A percentile compares a stretch with the other conserved stretches of the same genome.
Conservation (phyloP, 129 eudicot species). For the Arctium minus region DNA sequence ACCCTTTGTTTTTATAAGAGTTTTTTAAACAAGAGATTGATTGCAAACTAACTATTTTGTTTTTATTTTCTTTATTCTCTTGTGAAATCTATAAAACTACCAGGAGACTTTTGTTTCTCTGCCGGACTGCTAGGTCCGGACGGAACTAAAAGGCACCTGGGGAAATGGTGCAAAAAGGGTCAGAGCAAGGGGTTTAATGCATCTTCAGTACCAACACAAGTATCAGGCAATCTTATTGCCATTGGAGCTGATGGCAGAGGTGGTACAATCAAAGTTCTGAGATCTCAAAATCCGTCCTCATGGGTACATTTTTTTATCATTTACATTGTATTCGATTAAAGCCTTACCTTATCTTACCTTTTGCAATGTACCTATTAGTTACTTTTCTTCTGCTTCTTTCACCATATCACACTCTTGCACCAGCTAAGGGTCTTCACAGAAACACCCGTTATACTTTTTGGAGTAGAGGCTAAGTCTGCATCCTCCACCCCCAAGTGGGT, state of each 20-base stretch:
- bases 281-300: slow-evolving; percentile 43
- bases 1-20: background rate
- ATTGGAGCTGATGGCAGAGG: slow-evolving; percentile 96
- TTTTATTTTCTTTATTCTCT: background rate
- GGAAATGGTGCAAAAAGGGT: slow-evolving; percentile 84
- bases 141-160: slow-evolving; percentile 74
- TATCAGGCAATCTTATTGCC: slow-evolving; percentile 61
- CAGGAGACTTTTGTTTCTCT: slow-evolving; percentile 59
- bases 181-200: slow-evolving; percentile 28
- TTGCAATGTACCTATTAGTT: background rate
- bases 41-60: background rate
- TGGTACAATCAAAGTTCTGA: slow-evolving; percentile 63
- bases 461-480: no score
- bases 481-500: no score
- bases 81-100: slow-evolving; percentile 7
- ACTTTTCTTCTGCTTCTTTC: background rate
- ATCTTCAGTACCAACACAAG: slow-evolving; percentile 24
- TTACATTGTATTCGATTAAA: background rate
- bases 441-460: background rate
- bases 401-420: background rate
- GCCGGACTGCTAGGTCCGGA: slow-evolving; percentile 86
- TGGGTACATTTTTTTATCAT: slow-evolving; percentile 33
- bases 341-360: background rate
- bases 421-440: no score
- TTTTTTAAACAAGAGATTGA: background rate